Percentiles rank a stretch among this genome's conserved stretches.
Conservation (phyloP, 306 rosid species). For the Casuarina equisetifolia region DNA sequence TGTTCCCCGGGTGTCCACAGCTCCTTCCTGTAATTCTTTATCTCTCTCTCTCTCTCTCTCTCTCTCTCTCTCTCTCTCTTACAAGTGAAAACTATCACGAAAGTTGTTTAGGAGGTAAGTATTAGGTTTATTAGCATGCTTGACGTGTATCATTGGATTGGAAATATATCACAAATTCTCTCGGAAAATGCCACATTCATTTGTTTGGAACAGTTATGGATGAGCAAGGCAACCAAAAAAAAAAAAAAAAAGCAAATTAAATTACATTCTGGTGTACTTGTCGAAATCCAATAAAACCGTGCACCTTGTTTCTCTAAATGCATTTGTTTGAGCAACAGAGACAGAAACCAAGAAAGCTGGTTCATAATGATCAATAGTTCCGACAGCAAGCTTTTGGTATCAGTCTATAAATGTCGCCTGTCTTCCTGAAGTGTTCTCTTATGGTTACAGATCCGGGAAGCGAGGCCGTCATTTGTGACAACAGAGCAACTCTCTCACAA, state of each 20-base stretch:
- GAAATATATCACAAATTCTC: background rate
- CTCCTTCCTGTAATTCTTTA: constrained; percentile 32
- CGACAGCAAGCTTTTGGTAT: background rate
- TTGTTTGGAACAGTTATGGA: background rate
- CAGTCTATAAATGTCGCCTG: background rate
- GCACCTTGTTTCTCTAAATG: background rate
- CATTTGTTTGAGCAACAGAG: background rate
- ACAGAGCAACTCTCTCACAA: constrained; percentile 38
- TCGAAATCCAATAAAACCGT: background rate
- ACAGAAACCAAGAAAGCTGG: background rate
- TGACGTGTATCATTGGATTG: background rate
- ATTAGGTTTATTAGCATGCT: background rate
- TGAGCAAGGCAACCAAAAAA: background rate
- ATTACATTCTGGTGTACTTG: too few species aligned
- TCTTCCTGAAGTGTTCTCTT: background rate
- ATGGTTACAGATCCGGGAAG: constrained; percentile 45
- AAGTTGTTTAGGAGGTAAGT: background rate
- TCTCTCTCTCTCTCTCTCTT: background rate
- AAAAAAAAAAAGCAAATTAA: too few species aligned
- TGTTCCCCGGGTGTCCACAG: constrained; percentile 35
- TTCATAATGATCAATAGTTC: background rate
- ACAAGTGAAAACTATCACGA: background rate
- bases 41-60: constrained; percentile 7
- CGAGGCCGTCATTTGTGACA: constrained; percentile 56
- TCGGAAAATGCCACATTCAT: background rate